phyloP scores from a whole-genome alignment of 306 rosid genomes.

The Neltuma alba region DNA sequence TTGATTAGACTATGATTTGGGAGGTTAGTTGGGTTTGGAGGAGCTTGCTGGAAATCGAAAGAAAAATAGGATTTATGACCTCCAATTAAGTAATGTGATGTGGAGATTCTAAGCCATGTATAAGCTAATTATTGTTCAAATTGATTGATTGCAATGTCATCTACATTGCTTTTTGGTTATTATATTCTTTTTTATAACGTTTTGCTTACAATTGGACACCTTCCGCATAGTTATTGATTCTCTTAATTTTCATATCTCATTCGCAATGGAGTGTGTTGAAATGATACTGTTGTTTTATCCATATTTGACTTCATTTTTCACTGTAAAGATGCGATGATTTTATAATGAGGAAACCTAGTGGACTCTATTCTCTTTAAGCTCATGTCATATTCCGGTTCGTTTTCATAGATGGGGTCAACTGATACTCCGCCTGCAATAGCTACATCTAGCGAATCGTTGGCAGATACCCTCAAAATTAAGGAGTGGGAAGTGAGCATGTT shows the following conservation, averaged over 20 bases:
- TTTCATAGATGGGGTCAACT: conserved; percentile 56
- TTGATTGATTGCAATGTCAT: background rate
- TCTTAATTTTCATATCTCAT: background rate
- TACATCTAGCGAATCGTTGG: conserved; percentile 46
- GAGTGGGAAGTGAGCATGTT: conserved; percentile 95
- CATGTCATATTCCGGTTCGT: conserved; percentile 22
- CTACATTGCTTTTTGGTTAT: background rate
- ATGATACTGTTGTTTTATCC: background rate
- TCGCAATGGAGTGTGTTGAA: background rate
- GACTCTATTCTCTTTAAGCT: conserved; percentile 4
- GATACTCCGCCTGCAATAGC: conserved; percentile 50
- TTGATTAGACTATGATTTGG: background rate
- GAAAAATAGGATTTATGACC: conserved; percentile 11
- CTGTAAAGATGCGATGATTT: conserved; percentile 3
- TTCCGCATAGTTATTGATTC: background rate
- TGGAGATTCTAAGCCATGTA: no score
- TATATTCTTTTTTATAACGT: background rate
- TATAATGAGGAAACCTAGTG: background rate
- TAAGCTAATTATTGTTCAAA: no score
- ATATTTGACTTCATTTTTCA: background rate
- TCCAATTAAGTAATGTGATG: no score
- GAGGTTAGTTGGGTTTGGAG: background rate
- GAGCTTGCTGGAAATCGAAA: background rate
- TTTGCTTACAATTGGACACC: background rate
- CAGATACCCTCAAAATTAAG: conserved; percentile 63